Base-by-base conservation (phyloP, 352 stramenopile genomes). In the Pythium periplocum region DNA sequence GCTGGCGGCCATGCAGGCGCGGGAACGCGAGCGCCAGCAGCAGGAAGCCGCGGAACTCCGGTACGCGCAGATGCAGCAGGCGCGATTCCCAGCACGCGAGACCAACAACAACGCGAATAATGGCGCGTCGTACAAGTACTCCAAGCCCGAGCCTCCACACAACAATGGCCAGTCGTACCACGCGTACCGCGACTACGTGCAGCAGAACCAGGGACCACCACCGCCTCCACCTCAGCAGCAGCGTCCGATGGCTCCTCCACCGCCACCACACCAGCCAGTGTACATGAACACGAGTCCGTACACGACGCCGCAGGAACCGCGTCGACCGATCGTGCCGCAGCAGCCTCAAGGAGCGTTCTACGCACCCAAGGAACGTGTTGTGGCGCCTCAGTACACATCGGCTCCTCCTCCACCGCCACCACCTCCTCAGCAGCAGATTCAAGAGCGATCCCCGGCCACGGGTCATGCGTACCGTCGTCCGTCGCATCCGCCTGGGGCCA, bases 1-100 rank as follows among this genome's bases (percentile, higher is more conserved):
- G 3, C 41, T 88, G 17, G 77, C 77, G 1, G 48, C 75, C 17
- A 71, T 90, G 38, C 77, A 89, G 43, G 65, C 69, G 3, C 72
- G 63, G 34, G 70, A 89, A 48, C 69, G 71, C 4, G 66, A 86
- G 42, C 63, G 68, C 6, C 62, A 81, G 37, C 68, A 81, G 51
- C 72, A 73, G 41, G 67, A 80, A 49, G 59, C 75, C 33, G 68
- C 73, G 11, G 69, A 80, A 33, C 59, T 78, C 38, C 71, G 67
- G 7, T 78, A 85, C 36, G 70, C 73, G 36, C 74, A 83, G 46
- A 64, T 71, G 6, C 68, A 76, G 51, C 71, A 80, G 48, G 63
- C 57, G 38, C 69, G 64, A 11, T 70, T 68, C 50, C 68, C 67
- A 32, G 34, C 52, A 38, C 55, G 57, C 6, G 45, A 59, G 48